phyloP scores from a whole-genome alignment of 1,139 yeast species.

The Arxiozyma heterogenica region DNA sequence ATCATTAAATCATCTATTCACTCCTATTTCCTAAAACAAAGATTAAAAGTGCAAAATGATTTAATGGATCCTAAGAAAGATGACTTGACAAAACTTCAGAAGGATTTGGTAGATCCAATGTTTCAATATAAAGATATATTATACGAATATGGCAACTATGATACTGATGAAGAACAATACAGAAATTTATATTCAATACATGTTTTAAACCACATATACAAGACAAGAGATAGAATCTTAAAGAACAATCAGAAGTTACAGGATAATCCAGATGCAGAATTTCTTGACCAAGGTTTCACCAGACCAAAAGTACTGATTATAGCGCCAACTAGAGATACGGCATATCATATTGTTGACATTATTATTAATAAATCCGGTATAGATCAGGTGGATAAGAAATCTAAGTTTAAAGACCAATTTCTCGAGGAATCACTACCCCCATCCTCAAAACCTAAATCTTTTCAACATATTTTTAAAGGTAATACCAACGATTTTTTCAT shows the following conservation, averaged over 20 bases:
- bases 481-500: conserved; percentile 89
- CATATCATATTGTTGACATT: conserved; percentile 58
- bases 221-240: conserved; percentile 73
- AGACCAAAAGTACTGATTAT: conserved; percentile 80
- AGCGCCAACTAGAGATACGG: conserved; percentile 76
- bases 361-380: conserved; percentile 56
- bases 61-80: conserved; percentile 14
- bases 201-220: conserved; percentile 70
- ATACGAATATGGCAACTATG: conserved; percentile 46
- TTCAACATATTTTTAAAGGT: conserved; percentile 71
- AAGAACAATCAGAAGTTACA: conserved; percentile 60
- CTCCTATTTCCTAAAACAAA: conserved; percentile 31
- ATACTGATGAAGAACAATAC: conserved; percentile 38
- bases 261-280: conserved; percentile 39
- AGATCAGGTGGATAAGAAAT: conserved; percentile 71
- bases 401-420: conserved; percentile 66
- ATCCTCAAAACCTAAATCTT: conserved; percentile 69
- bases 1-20: conserved; percentile 18
- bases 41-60: conserved; percentile 25
- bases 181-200: conserved; percentile 63
- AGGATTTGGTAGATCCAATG: conserved; percentile 48
- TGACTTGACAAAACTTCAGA: conserved; percentile 34
- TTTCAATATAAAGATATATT: conserved; percentile 66
- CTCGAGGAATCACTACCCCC: conserved; percentile 43
- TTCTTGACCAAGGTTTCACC: conserved; percentile 90